Base-by-base conservation (phyloP, 139 green algal genomes). In the Desmodesmus armatus region DNA sequence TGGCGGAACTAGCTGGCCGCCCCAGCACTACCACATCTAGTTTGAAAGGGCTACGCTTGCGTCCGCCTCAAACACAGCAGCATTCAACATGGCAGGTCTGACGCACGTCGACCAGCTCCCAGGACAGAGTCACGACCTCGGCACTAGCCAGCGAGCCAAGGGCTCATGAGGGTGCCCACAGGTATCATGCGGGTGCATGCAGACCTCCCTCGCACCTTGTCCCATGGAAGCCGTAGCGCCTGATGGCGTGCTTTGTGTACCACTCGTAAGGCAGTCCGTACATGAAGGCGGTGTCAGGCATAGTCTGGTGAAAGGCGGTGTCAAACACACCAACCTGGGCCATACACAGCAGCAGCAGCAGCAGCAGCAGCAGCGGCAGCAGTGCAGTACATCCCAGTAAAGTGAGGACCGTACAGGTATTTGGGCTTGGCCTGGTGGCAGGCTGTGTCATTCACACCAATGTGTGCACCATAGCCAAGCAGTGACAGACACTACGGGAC, bases 281-380 rank as follows among this genome's bases (percentile, higher is more conserved):
- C 72, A 94, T 95, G 89, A 92, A 98, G 0, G 95, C 94, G 19
- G 89, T 53, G 1, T 92, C 71, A 0, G 93, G 89, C 94, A 99
- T 97, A 47, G 93, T 98, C 53, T 93, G 88, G 87, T 99, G 96
- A 83, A 96, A 99, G 11, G 96, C 96, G 1, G 96, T 98, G 90
- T 98, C 96, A 85, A 98, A 98, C 39, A 98, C 95, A 33, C 90
- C 96, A 7, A 98, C 96, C 90, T 98, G 95, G 44, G 74, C 40
- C 40, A 55, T 29, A 41, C 77, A 40, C 43, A 77, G 58, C 31
- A 23, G 21, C 58, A 41, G 78, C 40, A 44, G 19, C 39, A 66
- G 25, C 74, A 55, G 7, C 7, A 55, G 47, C 47, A 13, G 13
- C 47, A n/a, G n/a, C n/a, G 17, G 47, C 47, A 15, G 17, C 13